Conservation (phyloP, 2,329 filamentous ascomycete species). For the Acarospora socialis region DNA sequence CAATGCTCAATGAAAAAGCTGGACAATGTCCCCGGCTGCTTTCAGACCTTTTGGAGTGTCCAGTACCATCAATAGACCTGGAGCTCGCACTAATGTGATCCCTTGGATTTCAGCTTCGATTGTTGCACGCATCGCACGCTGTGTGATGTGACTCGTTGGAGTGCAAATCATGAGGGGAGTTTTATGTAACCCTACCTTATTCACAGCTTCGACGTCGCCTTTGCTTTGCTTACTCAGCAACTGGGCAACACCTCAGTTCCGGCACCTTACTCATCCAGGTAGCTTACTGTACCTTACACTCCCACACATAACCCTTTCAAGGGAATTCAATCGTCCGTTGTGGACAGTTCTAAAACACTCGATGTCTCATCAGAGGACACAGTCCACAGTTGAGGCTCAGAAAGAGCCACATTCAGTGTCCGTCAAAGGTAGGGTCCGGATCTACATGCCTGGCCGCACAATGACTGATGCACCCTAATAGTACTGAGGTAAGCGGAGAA, state of each 20-base stretch:
- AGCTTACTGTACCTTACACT: too few species aligned
- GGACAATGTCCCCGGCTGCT: too few species aligned
- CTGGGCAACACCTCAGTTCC: slow-evolving; percentile 3
- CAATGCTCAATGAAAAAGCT: too few species aligned
- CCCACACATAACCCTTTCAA: too few species aligned
- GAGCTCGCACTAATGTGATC: slow-evolving; percentile 7
- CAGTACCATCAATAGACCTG: slow-evolving; percentile 1
- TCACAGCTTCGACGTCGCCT: too few species aligned
- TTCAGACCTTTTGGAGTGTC: slow-evolving; percentile 6
- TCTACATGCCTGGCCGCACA: slow-evolving; percentile 6
- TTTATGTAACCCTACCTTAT: too few species aligned
- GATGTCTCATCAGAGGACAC: slow-evolving; percentile 30
- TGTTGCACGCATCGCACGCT: too few species aligned
- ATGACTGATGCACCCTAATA: slow-evolving; percentile 16
- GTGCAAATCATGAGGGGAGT: too few species aligned
- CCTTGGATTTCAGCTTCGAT: too few species aligned
- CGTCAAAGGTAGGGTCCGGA: slow-evolving; percentile 43
- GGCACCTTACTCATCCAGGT: too few species aligned
- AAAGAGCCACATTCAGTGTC: slow-evolving; percentile 71
- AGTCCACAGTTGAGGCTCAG: slow-evolving; percentile 28
- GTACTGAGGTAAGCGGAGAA: slow-evolving; percentile 25
- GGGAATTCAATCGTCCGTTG: slow-evolving; percentile 6
- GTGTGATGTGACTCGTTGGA: too few species aligned
- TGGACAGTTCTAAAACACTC: slow-evolving; percentile 4
- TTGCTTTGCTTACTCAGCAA: slow-evolving; percentile 5